A percentile compares a stretch with the other conserved stretches of the same genome.
phyloP scores from a whole-genome alignment of 352 stramenopile species.

The Lagenidium giganteum region DNA sequence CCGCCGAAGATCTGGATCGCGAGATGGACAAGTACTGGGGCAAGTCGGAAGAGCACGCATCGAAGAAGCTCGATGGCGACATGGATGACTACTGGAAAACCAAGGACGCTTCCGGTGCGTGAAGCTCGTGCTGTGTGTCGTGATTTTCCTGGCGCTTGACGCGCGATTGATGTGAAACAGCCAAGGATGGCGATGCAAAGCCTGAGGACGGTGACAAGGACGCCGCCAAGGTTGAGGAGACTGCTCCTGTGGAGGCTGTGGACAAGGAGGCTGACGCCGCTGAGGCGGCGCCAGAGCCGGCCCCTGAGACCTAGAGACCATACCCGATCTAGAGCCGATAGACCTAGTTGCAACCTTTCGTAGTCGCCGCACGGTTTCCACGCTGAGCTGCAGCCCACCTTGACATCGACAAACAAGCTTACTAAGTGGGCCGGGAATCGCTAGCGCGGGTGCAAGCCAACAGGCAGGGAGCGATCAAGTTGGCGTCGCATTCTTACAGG shows the following conservation, averaged over 20 bases:
- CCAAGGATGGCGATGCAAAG: slow-evolving; percentile 1
- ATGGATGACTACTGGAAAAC: slow-evolving; percentile 89
- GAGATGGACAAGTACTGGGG: slow-evolving; percentile 88
- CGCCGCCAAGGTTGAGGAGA: slow-evolving; percentile 18
- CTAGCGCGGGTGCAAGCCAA: too few relatives aligned
- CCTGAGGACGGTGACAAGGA: slow-evolving; percentile 10
- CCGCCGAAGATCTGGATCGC: slow-evolving; percentile 72
- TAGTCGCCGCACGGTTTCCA: too few relatives aligned
- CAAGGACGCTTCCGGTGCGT: slow-evolving; percentile 48
- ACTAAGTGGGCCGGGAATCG: too few relatives aligned
- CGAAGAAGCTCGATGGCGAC: slow-evolving; percentile 80
- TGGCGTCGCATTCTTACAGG: too few relatives aligned
- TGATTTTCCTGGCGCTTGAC: not conserved
- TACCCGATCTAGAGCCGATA: not conserved
- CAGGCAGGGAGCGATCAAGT: too few relatives aligned
- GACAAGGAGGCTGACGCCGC: slow-evolving; percentile 10
- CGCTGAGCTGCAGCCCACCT: too few relatives aligned
- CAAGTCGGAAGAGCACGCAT: slow-evolving; percentile 78
- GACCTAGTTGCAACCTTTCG: too few relatives aligned
- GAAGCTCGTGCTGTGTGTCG: too few relatives aligned
- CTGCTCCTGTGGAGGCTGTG: too few relatives aligned
- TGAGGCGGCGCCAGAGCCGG: slow-evolving; percentile 6
- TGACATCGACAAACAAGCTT: too few relatives aligned
- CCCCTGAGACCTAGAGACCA: slow-evolving; percentile 10
- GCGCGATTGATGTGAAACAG: not conserved